phyloP scores from a whole-genome alignment of 805 yeast genomes.

The Tetrapisispora pingtungensis region DNA sequence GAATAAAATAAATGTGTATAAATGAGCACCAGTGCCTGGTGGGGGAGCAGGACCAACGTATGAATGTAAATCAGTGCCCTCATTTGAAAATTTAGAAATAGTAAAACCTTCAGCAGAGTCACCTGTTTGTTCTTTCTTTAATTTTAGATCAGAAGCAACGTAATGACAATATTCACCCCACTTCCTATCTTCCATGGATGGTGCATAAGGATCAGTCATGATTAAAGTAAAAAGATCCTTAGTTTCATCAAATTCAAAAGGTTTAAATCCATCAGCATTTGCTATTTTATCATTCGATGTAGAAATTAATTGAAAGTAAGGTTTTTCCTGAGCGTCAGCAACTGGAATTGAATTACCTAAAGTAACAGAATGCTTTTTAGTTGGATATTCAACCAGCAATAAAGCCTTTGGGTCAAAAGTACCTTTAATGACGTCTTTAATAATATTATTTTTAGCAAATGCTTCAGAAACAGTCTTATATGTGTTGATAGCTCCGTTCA shows the following conservation, averaged over 20 bases:
- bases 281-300: conserved; percentile 22
- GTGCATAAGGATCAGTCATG: conserved; percentile 92
- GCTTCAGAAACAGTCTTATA: conserved; percentile 18
- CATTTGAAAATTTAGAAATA: conserved; percentile 18
- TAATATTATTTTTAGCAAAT: conserved; percentile 18
- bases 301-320: conserved; percentile 57
- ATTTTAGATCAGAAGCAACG: conserved; percentile 39
- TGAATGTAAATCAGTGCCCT: conserved; percentile 38
- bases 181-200: conserved; percentile 66
- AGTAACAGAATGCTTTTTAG: conserved; percentile 37
- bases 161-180: conserved; percentile 87
- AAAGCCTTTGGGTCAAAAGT: conserved; percentile 17
- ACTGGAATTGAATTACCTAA: conserved; percentile 67
- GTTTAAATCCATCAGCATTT: neutral
- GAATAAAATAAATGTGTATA: conserved; percentile 70
- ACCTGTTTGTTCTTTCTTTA: conserved; percentile 7
- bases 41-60: conserved; percentile 92
- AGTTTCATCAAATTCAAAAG: conserved; percentile 2
- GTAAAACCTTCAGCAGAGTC: conserved; percentile 2
- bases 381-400: conserved; percentile 21
- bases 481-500: conserved; percentile 12
- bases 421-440: conserved; percentile 20
- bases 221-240: conserved; percentile 57
- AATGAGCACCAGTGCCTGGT: conserved; percentile 71
- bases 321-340: conserved; percentile 56